Conservation (phyloP, 2,329 filamentous ascomycete species). For the Ophiocordyceps camponoti-saundersi region DNA sequence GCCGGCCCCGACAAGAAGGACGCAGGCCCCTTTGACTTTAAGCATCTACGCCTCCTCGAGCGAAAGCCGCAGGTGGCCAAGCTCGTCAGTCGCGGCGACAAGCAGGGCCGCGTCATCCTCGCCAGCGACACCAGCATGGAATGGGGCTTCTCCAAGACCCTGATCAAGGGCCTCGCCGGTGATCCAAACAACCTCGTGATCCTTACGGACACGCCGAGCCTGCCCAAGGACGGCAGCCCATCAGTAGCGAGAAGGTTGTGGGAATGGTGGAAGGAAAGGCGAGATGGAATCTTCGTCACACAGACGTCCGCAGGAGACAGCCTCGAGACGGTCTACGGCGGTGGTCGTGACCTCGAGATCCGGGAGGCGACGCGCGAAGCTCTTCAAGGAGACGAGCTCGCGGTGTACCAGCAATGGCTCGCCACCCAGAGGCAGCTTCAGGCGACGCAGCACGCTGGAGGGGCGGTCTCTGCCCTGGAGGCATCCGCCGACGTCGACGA, state of each 20-base stretch:
- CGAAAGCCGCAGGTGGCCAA: constrained; percentile 64
- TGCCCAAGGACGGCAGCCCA: constrained; percentile 20
- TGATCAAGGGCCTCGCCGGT: constrained; percentile 56
- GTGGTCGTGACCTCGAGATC: constrained; percentile 44
- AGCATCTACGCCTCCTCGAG: constrained; percentile 68
- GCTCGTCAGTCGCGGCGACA: constrained; percentile 33
- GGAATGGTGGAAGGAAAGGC: constrained; percentile 58
- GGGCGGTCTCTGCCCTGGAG: constrained; percentile 45
- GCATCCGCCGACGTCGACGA: constrained; percentile 63
- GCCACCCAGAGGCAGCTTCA: constrained; percentile 78
- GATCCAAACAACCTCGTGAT: constrained; percentile 73
- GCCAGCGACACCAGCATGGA: constrained; percentile 81
- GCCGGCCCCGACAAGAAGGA: constrained; percentile 31
- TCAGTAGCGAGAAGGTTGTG: constrained; percentile 62
- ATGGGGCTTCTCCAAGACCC: constrained; percentile 84
- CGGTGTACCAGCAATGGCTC: constrained; percentile 80
- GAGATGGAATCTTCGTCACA: constrained; percentile 45
- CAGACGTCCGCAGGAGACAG: constrained; percentile 34
- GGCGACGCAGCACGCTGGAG: constrained; percentile 57
- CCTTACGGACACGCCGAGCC: constrained; percentile 57
- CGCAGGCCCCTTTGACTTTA: constrained; percentile 75
- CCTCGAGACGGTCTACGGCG: constrained; percentile 49
- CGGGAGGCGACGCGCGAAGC: constrained; percentile 43
- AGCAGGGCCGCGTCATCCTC: constrained; percentile 57
- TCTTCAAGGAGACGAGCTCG: constrained; percentile 59